Base-by-base conservation (phyloP, 1,284 basidiomycete species). In the Sphagnurus paluster region DNA sequence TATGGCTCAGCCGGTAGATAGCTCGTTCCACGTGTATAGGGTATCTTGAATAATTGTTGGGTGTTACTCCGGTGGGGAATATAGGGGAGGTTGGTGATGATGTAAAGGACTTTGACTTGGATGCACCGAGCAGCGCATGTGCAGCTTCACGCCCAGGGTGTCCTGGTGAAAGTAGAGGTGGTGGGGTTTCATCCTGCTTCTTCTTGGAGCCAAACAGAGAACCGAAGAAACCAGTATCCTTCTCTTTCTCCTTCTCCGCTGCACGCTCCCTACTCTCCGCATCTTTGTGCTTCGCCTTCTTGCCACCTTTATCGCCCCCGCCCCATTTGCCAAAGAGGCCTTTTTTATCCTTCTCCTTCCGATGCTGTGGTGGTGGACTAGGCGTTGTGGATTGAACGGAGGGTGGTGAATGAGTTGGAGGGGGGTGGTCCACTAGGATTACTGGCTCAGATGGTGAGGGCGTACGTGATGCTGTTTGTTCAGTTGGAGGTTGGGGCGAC, bases 11-110 rank as follows among this genome's bases (percentile, higher is more conserved):
- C 42, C 96, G 79, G 69, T 99, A 99, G 42, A 99, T 95, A 2
- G 96, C 96, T 19, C 96, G 82, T 68, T 99, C 96, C 56, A 99
- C 93, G 61, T 98, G 96, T 53, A 99, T 97, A 6, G 96, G 97
- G 63, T 98, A 96, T 50, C 96, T 84, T 42, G 77, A 78, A 59
- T 87, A 77, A 56, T 80, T 68, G 58, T 82, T 70, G 62, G 68
- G 72, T 55, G 64, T 68, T 32, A 65, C 59, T 13, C 72, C 73
- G 19, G 66, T 63, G 11, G 68, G 66, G 26, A 71, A 58, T 16
- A 68, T 72, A 13, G 84, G 86, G 4, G 86, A 84, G 5, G 80
- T 72, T 6, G 84, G 77, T 0, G 82, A 75, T 33, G 74, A 70
- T 50, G 11, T 30, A 10, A 78, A 70, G 21, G 74, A 73, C 63